phyloP scores from a whole-genome alignment of 352 stramenopile genomes.

The Bremia lactucae region DNA sequence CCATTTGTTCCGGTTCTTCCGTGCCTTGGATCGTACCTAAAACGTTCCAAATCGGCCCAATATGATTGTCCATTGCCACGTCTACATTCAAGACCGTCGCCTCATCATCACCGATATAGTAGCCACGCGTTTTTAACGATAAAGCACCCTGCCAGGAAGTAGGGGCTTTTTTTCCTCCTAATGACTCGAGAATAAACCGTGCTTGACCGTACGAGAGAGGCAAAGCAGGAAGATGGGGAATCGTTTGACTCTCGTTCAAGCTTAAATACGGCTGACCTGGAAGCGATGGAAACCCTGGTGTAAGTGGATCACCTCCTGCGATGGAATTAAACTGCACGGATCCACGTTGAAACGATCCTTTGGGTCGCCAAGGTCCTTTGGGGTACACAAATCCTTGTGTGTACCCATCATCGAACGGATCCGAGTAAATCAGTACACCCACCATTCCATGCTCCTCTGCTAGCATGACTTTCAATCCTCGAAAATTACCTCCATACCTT shows the following conservation, averaged over 20 bases:
- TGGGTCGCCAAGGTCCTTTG: conserved; percentile 37
- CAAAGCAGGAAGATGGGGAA: conserved; percentile 27
- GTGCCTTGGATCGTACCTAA: conserved; percentile 49
- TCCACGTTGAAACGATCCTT: conserved; percentile 75
- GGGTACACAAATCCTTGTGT: conserved; percentile 30
- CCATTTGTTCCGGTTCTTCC: conserved; percentile 45
- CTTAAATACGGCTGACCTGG: conserved; percentile 27
- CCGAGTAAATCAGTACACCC: conserved; percentile 83
- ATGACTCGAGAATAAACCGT: conserved; percentile 49
- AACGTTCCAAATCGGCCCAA: conserved; percentile 48
- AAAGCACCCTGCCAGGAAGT: conserved; percentile 54
- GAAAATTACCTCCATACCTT: conserved; percentile 73
- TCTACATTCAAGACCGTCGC: conserved; percentile 52
- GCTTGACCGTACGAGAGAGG: conserved; percentile 80
- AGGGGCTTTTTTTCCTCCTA: conserved; percentile 49
- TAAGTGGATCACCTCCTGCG: conserved; percentile 58
- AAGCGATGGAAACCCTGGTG: conserved; percentile 35
- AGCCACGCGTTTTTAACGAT: conserved; percentile 34
- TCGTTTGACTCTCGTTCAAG: conserved; percentile 35
- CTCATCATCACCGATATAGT: conserved; percentile 62
- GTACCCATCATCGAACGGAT: conserved; percentile 81
- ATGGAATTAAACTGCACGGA: conserved; percentile 78
- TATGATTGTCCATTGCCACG: conserved; percentile 65
- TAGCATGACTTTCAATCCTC: conserved; percentile 77
- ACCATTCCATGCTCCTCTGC: conserved; percentile 64